Evolutionary conservation across 306 rosid genomes (phyloP).

Genomic region (Trichosanthes cucumerina): DNA sequence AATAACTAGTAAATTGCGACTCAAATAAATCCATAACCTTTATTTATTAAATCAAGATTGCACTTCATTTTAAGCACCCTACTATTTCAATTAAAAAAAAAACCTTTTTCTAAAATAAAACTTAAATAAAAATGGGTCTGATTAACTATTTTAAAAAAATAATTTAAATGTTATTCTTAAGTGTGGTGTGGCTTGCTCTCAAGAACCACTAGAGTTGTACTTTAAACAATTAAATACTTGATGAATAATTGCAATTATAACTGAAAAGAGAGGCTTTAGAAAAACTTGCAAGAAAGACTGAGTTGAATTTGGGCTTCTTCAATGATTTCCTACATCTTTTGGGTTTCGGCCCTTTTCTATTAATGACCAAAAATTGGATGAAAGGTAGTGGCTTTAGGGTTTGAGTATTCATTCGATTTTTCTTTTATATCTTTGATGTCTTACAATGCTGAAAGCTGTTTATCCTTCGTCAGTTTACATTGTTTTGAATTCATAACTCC

Average conservation of each 20-base stretch:
- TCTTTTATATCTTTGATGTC: no score
- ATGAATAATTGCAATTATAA: neutral
- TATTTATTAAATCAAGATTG: neutral
- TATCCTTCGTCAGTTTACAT: no score
- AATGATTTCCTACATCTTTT: neutral
- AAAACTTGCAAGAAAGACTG: neutral
- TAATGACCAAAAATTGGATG: neutral
- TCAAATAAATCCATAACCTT: neutral
- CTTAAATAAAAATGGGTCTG: neutral
- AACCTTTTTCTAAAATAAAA: neutral
- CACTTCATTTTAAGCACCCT: neutral
- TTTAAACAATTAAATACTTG: neutral
- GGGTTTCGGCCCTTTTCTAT: neutral
- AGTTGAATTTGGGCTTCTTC: neutral
- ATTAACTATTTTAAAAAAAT: neutral
- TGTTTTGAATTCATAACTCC: no score
- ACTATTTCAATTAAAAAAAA: neutral
- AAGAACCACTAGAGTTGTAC: neutral
- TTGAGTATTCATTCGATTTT: neutral
- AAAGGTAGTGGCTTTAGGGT: neutral
- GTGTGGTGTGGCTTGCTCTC: neutral
- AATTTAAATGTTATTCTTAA: neutral
- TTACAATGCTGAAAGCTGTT: no score
- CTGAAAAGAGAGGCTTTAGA: neutral
- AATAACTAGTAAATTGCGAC: neutral